Base-by-base conservation (phyloP, 768 basidiomycete genomes). In the Sporobolomyces roseus region DNA sequence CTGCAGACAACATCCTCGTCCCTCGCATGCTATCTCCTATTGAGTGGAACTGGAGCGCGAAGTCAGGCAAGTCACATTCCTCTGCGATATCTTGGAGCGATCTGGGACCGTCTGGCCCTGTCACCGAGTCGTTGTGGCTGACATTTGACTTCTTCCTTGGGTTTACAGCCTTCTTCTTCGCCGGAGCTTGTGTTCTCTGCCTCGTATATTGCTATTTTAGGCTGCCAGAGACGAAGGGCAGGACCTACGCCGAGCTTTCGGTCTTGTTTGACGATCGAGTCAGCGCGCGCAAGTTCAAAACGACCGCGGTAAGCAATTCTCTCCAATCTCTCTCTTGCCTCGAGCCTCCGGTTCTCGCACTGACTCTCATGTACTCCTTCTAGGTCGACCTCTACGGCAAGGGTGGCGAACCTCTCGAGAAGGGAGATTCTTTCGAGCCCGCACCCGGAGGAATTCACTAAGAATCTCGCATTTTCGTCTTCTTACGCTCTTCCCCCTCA, bases 231-330 rank as follows among this genome's bases (percentile, higher is more conserved):
- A 73, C 77, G 16, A 55, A 62, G 43, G 67, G 65, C 3, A 56
- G 71, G 21, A 73, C 70, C 13, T 69, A 68, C 60, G 68, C 78
- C 29, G 80, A 81, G 68, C 73, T 81, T 56, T 80, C 80, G 69
- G 51, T 80, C 35, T 74, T 81, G 45, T 81, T 81, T 67, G 78
- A 79, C 65, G 59, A 77, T 46, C 55, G 66, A 7, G 72, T 81
- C 21, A 68, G 78, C 8, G 80, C 75, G 8, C 64, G 75, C 53
- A 70, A 70, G 53, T 76, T 76, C 66, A n/a, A 23, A 23, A 52
- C 52, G 29, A 76, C 75, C 33, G 25, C 48, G 2, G 68, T n/a
- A n/a, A n/a, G n/a, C n/a, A n/a, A n/a, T n/a, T n/a, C n/a, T n/a
- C n/a, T n/a, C n/a, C n/a, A n/a, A n/a, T n/a, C n/a, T n/a, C n/a